Conservation (phyloP, 805 yeast genomes). For the Candida germanica region DNA sequence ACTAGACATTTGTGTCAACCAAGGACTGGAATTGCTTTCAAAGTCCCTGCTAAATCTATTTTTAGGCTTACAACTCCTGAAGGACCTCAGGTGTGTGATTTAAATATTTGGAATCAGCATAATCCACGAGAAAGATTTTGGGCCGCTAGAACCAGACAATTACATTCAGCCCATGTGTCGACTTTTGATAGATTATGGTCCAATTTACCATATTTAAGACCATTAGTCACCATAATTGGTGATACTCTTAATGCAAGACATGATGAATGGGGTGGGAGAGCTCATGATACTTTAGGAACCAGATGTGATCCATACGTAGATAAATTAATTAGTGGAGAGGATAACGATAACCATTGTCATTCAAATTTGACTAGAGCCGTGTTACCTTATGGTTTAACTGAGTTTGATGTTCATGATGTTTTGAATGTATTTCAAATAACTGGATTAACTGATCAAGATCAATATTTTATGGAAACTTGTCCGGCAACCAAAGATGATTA, state of each 20-base stretch:
- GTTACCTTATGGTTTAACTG: slow-evolving; percentile 58
- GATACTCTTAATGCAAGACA: slow-evolving; percentile 55
- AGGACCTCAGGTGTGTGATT: slow-evolving; percentile 71
- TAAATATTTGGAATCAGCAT: slow-evolving; percentile 60
- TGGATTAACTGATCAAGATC: slow-evolving; percentile 62
- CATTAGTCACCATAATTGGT: slow-evolving; percentile 60
- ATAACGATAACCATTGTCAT: slow-evolving; percentile 66
- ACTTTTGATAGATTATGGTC: slow-evolving; percentile 65
- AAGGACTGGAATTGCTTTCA: slow-evolving; percentile 59
- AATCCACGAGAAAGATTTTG: slow-evolving; percentile 65
- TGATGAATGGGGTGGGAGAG: slow-evolving; percentile 64
- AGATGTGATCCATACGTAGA: slow-evolving; percentile 71
- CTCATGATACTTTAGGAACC: slow-evolving; percentile 65
- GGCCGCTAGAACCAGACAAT: slow-evolving; percentile 68
- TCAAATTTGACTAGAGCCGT: slow-evolving; percentile 61
- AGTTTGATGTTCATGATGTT: slow-evolving; percentile 66
- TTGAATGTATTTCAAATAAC: slow-evolving; percentile 69
- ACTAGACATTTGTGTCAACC: slow-evolving; percentile 47
- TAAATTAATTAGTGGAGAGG: slow-evolving; percentile 59
- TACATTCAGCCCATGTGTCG: slow-evolving; percentile 61
- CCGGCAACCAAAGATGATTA: slow-evolving; percentile 60
- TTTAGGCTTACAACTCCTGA: slow-evolving; percentile 62
- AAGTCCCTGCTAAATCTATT: slow-evolving; percentile 57
- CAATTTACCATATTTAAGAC: slow-evolving; percentile 61
- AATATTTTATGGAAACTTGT: slow-evolving; percentile 68